Conservation (phyloP, 139 green algal species). For the Micractinium sp. region DNA sequence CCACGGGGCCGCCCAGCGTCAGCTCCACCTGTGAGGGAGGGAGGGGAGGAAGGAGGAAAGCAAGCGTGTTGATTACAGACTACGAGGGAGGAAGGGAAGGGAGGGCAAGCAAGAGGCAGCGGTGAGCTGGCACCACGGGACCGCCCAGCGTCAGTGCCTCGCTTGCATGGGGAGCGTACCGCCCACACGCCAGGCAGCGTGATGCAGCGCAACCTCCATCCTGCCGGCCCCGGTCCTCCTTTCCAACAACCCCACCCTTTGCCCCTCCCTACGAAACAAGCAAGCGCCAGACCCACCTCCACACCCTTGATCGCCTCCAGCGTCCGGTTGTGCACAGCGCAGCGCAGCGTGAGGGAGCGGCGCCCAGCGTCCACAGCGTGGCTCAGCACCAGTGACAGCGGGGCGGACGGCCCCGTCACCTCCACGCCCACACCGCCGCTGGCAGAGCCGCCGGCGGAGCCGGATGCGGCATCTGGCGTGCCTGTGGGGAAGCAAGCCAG, state of each 20-base stretch:
- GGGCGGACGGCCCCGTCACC: slow-evolving; percentile 34
- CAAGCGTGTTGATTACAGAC: background rate
- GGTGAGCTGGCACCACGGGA: no score
- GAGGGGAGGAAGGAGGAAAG: background rate
- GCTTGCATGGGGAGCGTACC: no score
- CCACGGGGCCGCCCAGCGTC: slow-evolving; percentile 37
- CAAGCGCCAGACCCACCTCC: slow-evolving; percentile 26
- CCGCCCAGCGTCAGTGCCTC: no score
- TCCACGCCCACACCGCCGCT: background rate
- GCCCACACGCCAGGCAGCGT: no score
- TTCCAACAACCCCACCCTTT: background rate
- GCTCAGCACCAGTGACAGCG: slow-evolving; percentile 35
- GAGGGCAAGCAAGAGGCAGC: background rate
- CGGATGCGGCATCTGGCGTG: background rate
- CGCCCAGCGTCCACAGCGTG: slow-evolving; percentile 24
- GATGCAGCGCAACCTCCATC: no score
- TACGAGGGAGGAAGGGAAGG: background rate
- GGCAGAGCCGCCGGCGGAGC: background rate
- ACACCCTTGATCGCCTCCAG: slow-evolving; percentile 38
- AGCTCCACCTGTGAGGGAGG: slow-evolving; percentile 20
- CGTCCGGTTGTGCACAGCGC: slow-evolving; percentile 42
- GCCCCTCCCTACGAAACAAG: background rate
- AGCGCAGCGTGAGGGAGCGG: slow-evolving; percentile 35
- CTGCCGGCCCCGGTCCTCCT: no score
- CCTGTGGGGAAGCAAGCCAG: background rate